Conservation (phyloP, 1,284 basidiomycete genomes). For the Cutaneotrichosporon sp. region DNA sequence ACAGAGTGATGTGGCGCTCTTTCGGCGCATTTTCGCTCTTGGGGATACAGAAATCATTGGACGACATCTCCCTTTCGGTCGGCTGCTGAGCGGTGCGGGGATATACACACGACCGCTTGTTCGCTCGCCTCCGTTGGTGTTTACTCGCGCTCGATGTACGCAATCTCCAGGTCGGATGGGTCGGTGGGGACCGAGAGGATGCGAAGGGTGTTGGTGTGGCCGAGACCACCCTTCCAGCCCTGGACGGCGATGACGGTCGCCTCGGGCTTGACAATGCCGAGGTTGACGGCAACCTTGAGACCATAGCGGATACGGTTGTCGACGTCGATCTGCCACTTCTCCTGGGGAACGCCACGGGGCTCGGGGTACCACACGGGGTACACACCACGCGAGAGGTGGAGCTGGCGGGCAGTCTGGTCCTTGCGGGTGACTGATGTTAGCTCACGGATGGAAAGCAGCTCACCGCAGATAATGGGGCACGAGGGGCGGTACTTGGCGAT, state of each 20-base stretch:
- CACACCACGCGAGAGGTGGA: constrained; percentile 94
- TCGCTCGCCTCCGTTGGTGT: not conserved
- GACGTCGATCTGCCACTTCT: constrained; percentile 98
- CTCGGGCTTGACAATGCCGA: constrained; percentile 88
- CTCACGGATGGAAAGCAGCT: constrained; percentile 25
- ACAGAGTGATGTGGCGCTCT: not conserved
- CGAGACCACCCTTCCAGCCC: constrained; percentile 97
- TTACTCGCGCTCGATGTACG: constrained; percentile 25
- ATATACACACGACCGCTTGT: not conserved
- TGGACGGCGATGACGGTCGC: constrained; percentile 93
- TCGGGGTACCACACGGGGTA: constrained; percentile 96
- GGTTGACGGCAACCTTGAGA: constrained; percentile 77
- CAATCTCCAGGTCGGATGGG: constrained; percentile 72
- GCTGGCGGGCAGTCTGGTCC: constrained; percentile 91
- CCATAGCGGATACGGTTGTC: constrained; percentile 61
- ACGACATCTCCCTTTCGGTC: not conserved
- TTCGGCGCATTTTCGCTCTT: not conserved
- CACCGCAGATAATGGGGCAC: constrained; percentile 92
- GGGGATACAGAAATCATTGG: not conserved
- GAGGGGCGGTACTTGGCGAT: constrained; percentile 95
- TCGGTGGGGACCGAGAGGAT: constrained; percentile 74
- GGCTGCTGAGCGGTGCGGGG: not conserved
- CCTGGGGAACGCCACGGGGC: constrained; percentile 78
- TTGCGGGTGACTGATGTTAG: constrained; percentile 79
- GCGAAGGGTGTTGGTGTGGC: constrained; percentile 64